A percentile compares a stretch with the other conserved stretches of the same genome.
Conservation (phyloP, 176 grass and related monocot species). For the Cymbopogon citratus region DNA sequence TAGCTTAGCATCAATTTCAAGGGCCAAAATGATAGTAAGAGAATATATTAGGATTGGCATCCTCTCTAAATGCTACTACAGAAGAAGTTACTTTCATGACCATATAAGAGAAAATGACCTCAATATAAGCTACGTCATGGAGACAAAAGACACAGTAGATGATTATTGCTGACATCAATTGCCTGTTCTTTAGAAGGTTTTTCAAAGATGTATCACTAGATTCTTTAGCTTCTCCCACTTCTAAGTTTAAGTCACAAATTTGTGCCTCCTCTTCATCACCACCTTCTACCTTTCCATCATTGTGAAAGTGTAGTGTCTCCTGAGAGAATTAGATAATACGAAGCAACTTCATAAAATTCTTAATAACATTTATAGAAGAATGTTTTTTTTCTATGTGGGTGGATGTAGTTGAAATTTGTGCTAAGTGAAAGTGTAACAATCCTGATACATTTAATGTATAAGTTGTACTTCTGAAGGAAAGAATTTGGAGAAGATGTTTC, state of each 20-base stretch:
- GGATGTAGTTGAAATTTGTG: not conserved
- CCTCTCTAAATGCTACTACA: not conserved
- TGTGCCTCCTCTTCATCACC: slow-evolving; percentile 38
- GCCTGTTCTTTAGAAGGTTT: slow-evolving; percentile 48
- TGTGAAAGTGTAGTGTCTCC: slow-evolving; percentile 64
- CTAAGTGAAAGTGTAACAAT: not conserved
- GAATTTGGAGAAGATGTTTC: not conserved
- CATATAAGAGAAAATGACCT: slow-evolving; percentile 37
- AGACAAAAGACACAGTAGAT: slow-evolving; percentile 53
- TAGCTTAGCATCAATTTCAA: not conserved
- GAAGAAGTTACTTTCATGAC: not conserved
- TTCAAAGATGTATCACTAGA: slow-evolving; percentile 22
- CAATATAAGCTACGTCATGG: slow-evolving; percentile 52
- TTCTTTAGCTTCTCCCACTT: slow-evolving; percentile 14
- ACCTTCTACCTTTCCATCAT: slow-evolving; percentile 42
- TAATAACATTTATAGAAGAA: not conserved
- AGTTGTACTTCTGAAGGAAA: not conserved
- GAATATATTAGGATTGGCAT: too few species aligned
- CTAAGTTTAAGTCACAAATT: not conserved
- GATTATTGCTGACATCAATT: slow-evolving; percentile 48
- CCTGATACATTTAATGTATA: not conserved
- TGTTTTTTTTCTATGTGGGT: not conserved
- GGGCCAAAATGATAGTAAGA: not conserved
- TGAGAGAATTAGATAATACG: slow-evolving; percentile 11
- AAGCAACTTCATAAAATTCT: not conserved